Evolutionary conservation across 805 yeast genomes (phyloP).

Genomic region (Yamadazyma sp.): DNA sequence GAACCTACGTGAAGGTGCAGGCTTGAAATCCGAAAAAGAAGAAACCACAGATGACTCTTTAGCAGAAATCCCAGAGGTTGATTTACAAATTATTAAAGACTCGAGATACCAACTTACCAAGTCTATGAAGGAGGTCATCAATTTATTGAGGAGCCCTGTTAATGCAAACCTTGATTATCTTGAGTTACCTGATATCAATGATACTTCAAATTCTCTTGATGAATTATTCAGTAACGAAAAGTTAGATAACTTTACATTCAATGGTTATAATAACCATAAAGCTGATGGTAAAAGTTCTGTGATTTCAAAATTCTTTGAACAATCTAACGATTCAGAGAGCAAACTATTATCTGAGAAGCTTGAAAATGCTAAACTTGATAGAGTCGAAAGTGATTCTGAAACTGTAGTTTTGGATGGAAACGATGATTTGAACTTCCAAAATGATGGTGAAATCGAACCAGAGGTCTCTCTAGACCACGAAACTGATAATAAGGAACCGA

Average conservation of each 20-base stretch:
- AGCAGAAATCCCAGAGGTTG: constrained; percentile 28
- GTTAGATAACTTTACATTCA: constrained; percentile 10
- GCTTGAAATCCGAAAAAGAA: neutral
- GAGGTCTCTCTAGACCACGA: no score
- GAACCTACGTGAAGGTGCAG: constrained; percentile 1
- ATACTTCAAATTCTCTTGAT: constrained; percentile 12
- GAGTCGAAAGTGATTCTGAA: constrained; percentile 26
- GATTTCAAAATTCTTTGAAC: constrained; percentile 7
- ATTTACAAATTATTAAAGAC: constrained; percentile 28
- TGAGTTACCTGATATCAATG: constrained; percentile 13
- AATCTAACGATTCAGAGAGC: constrained; percentile 1
- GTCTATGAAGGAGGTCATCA: constrained; percentile 35
- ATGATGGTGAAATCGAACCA: constrained; percentile 3
- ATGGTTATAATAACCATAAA: constrained; percentile 3
- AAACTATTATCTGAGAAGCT: constrained; percentile 7
- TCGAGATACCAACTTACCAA: constrained; percentile 31
- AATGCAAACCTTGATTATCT: constrained; percentile 13
- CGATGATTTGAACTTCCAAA: constrained; percentile 5
- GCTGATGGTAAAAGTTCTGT: neutral
- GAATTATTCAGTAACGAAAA: constrained; percentile 9
- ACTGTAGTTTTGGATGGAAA: constrained; percentile 23
- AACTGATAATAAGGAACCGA: no score
- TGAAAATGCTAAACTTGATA: constrained; percentile 3
- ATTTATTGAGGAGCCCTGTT: constrained; percentile 28
- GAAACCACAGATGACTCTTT: neutral